phyloP scores from a whole-genome alignment of 345 rosid species.

The Abelmoschus esculentus region DNA sequence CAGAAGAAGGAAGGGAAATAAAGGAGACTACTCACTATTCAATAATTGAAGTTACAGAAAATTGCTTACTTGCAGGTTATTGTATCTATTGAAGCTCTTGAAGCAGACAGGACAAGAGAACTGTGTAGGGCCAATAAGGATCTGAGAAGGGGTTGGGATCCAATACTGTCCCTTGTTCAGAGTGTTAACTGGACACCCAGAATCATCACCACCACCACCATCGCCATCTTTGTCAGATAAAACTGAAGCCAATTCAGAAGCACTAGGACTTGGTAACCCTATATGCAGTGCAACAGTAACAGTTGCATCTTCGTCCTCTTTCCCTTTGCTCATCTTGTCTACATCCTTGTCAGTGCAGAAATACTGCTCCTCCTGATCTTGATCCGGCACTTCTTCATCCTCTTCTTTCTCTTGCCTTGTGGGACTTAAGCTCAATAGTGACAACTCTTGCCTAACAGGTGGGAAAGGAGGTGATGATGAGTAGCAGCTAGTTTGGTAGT shows the following conservation, averaged over 20 bases:
- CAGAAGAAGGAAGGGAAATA: too few relatives aligned
- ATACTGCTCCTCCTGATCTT: conserved; percentile 17
- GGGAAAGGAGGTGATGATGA: conserved; percentile 32
- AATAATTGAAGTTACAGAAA: neutral
- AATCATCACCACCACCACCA: conserved; percentile 32
- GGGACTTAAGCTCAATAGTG: conserved; percentile 68
- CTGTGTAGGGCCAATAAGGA: conserved; percentile 95
- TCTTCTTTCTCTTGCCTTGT: conserved; percentile 33
- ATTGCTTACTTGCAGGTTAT: conserved; percentile 85
- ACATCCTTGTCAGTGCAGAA: conserved; percentile 31
- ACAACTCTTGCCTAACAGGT: conserved; percentile 81
- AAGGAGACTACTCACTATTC: neutral
- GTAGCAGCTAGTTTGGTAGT: conserved; percentile 14
- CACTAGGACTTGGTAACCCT: conserved; percentile 88
- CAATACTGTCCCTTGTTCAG: conserved; percentile 91
- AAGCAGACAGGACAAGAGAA: conserved; percentile 97
- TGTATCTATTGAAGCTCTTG: conserved; percentile 94
- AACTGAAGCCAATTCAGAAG: conserved; percentile 65
- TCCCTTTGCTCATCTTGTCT: conserved; percentile 19
- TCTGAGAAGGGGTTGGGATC: conserved; percentile 98
- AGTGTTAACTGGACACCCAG: conserved; percentile 27
- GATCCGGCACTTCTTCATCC: conserved; percentile 21
- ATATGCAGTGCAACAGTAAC: conserved; percentile 90
- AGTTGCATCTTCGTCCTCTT: conserved; percentile 28
- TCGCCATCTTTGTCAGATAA: conserved; percentile 44